Conservation (phyloP, 169 alveolate genomes). For the Plasmodium gallinaceum region DNA sequence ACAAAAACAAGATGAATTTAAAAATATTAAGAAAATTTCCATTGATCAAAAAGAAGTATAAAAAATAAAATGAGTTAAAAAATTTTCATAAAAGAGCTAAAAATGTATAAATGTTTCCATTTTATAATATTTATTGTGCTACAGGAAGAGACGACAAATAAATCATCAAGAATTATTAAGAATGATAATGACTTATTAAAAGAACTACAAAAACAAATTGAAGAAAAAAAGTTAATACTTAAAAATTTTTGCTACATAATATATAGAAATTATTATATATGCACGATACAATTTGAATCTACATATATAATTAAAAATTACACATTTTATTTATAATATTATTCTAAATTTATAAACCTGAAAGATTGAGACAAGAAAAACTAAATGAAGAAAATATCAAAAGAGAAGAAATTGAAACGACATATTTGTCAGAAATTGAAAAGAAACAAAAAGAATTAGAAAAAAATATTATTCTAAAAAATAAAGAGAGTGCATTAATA, state of each 20-base stretch:
- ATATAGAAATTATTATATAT: neutral
- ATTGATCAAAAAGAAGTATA: conserved; percentile 44
- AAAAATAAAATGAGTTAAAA: neutral
- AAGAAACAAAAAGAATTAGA: conserved; percentile 63
- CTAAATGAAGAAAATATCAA: conserved; percentile 29
- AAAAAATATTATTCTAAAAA: conserved; percentile 38
- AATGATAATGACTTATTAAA: conserved; percentile 53
- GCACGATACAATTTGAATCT: neutral
- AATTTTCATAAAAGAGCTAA: neutral
- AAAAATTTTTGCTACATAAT: neutral
- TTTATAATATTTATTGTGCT: neutral
- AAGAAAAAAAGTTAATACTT: conserved; percentile 55
- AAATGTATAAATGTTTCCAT: neutral
- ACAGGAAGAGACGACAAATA: conserved; percentile 13
- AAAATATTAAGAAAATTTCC: conserved; percentile 36
- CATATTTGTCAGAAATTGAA: conserved; percentile 50
- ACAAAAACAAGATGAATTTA: conserved; percentile 69
- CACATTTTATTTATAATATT: neutral
- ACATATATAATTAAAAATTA: neutral
- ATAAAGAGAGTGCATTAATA: conserved; percentile 69
- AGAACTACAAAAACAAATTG: conserved; percentile 57
- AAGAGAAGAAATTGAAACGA: conserved; percentile 71
- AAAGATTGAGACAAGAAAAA: conserved; percentile 32
- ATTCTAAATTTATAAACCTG: neutral
- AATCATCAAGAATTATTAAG: conserved; percentile 21